Evolutionary conservation across 345 rosid species (phyloP), one percentile per base, ranked within the genome.

Genomic region (Durio zibethinus): DNA sequence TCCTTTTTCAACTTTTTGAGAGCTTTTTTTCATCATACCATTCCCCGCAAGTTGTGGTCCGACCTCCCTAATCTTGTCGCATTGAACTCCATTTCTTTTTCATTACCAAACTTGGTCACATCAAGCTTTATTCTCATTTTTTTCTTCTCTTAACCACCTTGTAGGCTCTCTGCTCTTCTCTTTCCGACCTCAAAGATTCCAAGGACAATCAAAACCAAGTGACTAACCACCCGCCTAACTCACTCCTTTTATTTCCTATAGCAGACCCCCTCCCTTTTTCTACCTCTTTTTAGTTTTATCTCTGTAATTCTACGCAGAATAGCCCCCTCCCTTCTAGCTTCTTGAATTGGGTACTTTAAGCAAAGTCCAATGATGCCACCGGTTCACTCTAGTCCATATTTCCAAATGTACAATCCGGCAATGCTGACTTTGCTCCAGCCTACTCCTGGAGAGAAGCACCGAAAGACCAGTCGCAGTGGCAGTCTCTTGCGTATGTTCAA

Each of bases 401-500:
- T 80, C 83, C 92, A 85, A 40, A 92, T 89, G 89, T 94, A 95
- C 68, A 87, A 87, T 83, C 93, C 92, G 7, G 88, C 98, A n/a
- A 79, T 95, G 59, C 70, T 88, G 7, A 88, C 93, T 2, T 83
- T 93, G 50, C 91, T 95, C 83, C 90, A 90, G 73, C 93, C 87
- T 71, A 81, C 85, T 11, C 57, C 78, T 2, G 82, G 82, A 0
- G 82, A 89, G 72, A 90, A 91, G 85, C 82, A 90, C 1, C 65
- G 87, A 0, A 93, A 89, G 82, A 86, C 90, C 62, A 74, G 89
- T 16, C 76, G 85, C 14, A 78, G 85, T 16, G 93, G 98, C 0
- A 97, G 99, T 11, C 88, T 95, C 8, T 80, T 95, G 16, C 88
- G 88, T 67, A 85, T 93, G 83, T 92, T 95, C 89, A 95, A 93